phyloP scores from a whole-genome alignment of 1,139 yeast species.

The Kodamaea derodonti region DNA sequence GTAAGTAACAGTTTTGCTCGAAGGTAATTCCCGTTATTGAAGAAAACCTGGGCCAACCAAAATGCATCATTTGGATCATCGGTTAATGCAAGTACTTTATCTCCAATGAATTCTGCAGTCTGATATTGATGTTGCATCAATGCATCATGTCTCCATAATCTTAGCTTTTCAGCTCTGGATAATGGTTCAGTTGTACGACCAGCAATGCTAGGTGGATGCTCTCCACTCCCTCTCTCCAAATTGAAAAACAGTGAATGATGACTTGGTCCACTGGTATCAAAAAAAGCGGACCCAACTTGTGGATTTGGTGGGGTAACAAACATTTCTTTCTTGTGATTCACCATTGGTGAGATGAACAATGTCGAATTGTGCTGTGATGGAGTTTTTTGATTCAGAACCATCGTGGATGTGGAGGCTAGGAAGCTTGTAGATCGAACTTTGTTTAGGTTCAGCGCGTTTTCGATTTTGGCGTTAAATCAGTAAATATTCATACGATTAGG shows the following conservation, averaged over 20 bases:
- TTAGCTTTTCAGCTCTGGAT: conserved; percentile 79
- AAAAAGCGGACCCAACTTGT: conserved; percentile 27
- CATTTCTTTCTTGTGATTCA: conserved; percentile 41
- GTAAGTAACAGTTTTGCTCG: conserved; percentile 69
- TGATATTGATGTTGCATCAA: conserved; percentile 86
- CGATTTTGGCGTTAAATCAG: no score
- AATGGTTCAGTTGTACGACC: conserved; percentile 43
- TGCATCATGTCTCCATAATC: conserved; percentile 95
- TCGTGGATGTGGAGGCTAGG: conserved; percentile 7
- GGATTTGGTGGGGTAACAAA: conserved; percentile 59
- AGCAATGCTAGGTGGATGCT: conserved; percentile 10
- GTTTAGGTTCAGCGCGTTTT: no score
- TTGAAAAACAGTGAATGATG: conserved; percentile 40
- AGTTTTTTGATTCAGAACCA: conserved; percentile 35
- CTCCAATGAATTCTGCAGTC: conserved; percentile 91
- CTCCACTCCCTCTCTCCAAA: conserved; percentile 19
- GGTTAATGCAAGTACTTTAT: conserved; percentile 77
- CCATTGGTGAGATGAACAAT: conserved; percentile 57
- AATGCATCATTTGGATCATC: conserved; percentile 91
- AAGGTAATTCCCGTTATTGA: conserved; percentile 67
- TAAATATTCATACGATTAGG: no score
- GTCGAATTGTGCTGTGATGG: conserved; percentile 58
- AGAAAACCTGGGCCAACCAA: conserved; percentile 92
- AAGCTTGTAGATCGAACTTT: no score
- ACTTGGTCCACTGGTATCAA: conserved; percentile 42